Base-by-base conservation (phyloP, 805 yeast genomes). In the Nakazawaea wickerhamii region DNA sequence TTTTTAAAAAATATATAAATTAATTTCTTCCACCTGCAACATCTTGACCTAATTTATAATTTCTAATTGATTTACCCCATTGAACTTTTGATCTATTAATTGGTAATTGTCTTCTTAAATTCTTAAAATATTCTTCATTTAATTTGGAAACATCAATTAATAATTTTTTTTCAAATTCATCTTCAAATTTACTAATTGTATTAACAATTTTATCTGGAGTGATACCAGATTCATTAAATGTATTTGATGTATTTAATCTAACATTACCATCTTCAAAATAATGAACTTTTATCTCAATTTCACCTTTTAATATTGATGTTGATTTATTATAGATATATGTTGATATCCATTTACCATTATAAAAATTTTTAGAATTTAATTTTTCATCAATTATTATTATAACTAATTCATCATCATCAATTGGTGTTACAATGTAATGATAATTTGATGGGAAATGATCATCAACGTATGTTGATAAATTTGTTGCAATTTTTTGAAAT, bases 221-320 rank as follows among this genome's bases (percentile, higher is more conserved):
- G 3, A 50, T 48, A 19, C 43, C 31, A 3, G 54, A 41, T 18
- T 60, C 63, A 5, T 52, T 53, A 1, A 73, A 50, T 4, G 54
- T 52, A 45, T 70, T 65, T 6, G 49, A 48, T 2, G 80, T 68
- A 47, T 75, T 79, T 54, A 93, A 74, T 40, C 91, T 73, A 15
- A 91, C 98, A 55, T 91, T 91, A 23, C 99, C 99, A 52, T 91
- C 98, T 64, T 91, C 99, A 59, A 76, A 93, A 61, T 90, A 93
- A 61, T 91, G 99, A 31, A 90, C 83, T 50, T 86, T 90, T 25
- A 89, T 72, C 17, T 59, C 61, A 27, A 87, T 71, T 5, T 58
- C 57, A 4, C 95, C 96, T 3, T 50, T 51, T 13, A 84, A 48
- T 5, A 58, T 41, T 0, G 58, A 55, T 1, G 56, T 47, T 1